These are phyloP conservation scores for Eleusine indica DNA, from an alignment of 176 grass and related monocot genomes.

Conservation along the genomic window DNA sequence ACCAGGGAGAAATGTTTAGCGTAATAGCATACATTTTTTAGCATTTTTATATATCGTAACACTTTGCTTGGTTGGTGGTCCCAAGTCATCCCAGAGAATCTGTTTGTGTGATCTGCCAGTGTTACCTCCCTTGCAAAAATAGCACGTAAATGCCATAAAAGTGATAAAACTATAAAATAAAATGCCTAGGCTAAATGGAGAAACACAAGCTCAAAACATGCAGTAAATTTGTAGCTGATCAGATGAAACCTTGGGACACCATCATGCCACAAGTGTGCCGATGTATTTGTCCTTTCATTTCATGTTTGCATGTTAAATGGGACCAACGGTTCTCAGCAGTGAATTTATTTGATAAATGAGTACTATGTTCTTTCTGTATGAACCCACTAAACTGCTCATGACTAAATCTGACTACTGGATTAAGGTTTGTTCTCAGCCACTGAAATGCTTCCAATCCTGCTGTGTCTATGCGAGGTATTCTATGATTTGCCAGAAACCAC, in stretches of 20 bases:
- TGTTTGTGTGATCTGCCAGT: background rate
- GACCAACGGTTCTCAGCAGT: background rate
- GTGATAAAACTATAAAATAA: background rate
- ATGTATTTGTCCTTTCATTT: background rate
- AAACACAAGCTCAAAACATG: background rate
- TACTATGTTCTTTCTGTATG: background rate
- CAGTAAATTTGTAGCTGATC: background rate
- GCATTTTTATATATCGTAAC: background rate
- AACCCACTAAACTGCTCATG: background rate
- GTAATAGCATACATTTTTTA: no score
- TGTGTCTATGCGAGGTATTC: background rate
- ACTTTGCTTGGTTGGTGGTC: no score
- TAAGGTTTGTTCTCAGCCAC: background rate
- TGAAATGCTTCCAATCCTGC: background rate
- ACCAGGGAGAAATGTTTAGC: background rate
- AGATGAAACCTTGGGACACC: constrained; percentile 12
- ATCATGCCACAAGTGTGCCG: background rate
- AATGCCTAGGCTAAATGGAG: background rate
- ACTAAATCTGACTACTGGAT: background rate
- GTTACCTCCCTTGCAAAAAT: background rate
- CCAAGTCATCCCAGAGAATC: background rate
- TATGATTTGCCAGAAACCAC: background rate
- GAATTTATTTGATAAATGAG: background rate
- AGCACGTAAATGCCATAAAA: no score
- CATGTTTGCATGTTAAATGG: background rate